phyloP scores from a whole-genome alignment of 352 stramenopile species.

The Phytophthora colocasiae region DNA sequence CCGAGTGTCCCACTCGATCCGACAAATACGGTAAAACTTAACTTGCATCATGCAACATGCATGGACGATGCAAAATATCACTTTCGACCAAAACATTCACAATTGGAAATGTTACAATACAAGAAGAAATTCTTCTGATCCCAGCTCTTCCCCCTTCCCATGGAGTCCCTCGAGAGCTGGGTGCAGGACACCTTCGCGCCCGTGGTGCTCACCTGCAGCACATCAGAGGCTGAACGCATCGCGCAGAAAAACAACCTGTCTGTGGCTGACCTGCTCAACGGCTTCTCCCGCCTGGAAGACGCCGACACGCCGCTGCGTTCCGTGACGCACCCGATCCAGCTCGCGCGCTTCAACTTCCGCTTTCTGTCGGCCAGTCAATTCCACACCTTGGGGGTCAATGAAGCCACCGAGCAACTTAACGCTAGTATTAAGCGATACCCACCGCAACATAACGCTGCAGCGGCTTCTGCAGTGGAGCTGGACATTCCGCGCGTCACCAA shows the following conservation, averaged over 20 bases:
- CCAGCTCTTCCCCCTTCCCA: constrained; percentile 15
- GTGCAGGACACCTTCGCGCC: constrained; percentile 81
- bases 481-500: constrained; percentile 63
- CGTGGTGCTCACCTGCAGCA: constrained; percentile 81
- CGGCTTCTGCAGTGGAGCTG: constrained; percentile 55
- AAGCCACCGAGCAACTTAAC: constrained; percentile 70
- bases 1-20: no score
- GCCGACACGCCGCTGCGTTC: constrained; percentile 79
- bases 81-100: no score
- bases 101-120: not conserved
- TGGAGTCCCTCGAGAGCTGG: constrained; percentile 75
- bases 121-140: not conserved
- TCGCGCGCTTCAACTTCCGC: constrained; percentile 79
- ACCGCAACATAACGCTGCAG: constrained; percentile 33
- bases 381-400: constrained; percentile 44
- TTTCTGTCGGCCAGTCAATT: constrained; percentile 74
- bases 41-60: no score
- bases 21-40: no score
- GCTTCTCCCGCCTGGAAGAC: constrained; percentile 64
- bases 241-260: constrained; percentile 85
- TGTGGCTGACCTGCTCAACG: constrained; percentile 78
- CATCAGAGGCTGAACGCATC: constrained; percentile 80
- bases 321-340: constrained; percentile 69
- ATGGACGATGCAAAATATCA: no score
- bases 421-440: constrained; percentile 66